Evolutionary conservation across 2,329 filamentous ascomycete species (phyloP), one percentile per base, ranked within the genome.

Genomic region (Cordyceps tenuipes): DNA sequence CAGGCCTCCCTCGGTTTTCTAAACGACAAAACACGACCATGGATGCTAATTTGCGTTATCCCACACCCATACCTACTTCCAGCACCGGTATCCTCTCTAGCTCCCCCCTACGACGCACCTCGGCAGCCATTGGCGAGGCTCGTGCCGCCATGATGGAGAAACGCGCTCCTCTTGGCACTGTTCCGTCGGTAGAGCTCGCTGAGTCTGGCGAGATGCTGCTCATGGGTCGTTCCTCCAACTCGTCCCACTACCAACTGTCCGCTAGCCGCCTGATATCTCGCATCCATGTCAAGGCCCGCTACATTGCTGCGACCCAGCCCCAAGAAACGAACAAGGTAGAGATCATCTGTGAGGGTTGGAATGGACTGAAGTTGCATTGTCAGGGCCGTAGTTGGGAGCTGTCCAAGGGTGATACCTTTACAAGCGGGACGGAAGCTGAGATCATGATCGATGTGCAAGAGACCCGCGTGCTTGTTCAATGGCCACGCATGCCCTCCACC

Each of bases 401-500:
- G 68, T 81, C 79, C 64, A 97, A 96, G 76, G 91, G 89, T 19
- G 91, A 96, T 71, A 89, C 85, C 54, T 97, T 97, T 73, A 88
- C 87, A 51, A 96, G 91, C 61, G 90, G 96, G 74, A 92, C 91
- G 34, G 90, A 92, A 70, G 85, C 86, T 19, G 91, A 96, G 68
- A 91, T 99, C 72, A 95, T 99, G 85, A 78, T 99, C 64, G 92
- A 97, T 72, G 91, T 97, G 47, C 91, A 96, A 68, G 92, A 96
- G 70, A 87, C 91, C 58, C 89, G 94, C 64, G 91, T 97, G 49
- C 81, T 96, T 72, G 78, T 99, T 63, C 85, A 87, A 69, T 97
- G 94, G 93, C 94, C 94, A 73, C 79, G 70, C 75, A 82, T 73
- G 39, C 67, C 76, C 9, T 50, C 59, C 7, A 10, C 57, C n/a